phyloP scores from a whole-genome alignment of 176 grass and related monocot genomes.

The Aegilops speltoides region DNA sequence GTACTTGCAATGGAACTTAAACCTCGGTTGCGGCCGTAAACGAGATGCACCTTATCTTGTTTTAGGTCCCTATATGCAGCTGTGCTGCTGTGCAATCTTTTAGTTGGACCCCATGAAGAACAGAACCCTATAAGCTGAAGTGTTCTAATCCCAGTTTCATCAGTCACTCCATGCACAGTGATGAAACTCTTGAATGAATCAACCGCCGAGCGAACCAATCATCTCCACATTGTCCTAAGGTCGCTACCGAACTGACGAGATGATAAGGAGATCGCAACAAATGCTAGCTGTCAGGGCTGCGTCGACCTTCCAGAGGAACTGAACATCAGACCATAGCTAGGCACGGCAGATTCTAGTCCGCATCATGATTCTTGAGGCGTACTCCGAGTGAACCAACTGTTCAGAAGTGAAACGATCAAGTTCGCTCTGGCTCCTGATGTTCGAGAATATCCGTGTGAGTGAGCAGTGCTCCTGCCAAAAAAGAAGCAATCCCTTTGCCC shows the following conservation, averaged over 20 bases:
- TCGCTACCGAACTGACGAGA: constrained; percentile 25
- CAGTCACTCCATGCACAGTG: constrained; percentile 1
- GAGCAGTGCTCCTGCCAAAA: not conserved
- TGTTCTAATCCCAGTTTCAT: constrained; percentile 20
- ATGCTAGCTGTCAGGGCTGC: constrained; percentile 1
- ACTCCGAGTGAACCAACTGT: not conserved
- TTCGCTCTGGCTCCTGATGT: not conserved
- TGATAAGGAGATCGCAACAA: constrained; percentile 35
- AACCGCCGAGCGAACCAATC: constrained; percentile 20
- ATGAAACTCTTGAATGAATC: not conserved
- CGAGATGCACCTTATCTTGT: not conserved
- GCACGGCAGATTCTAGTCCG: not conserved
- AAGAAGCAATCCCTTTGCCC: constrained; percentile 54
- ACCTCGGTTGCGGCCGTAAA: not conserved
- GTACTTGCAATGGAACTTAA: not conserved
- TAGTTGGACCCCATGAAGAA: not conserved
- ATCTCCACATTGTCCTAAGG: not conserved
- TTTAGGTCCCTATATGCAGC: constrained; percentile 19
- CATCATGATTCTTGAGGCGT: constrained; percentile 9
- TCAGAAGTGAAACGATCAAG: not conserved
- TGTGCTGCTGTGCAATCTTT: not conserved
- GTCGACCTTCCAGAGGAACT: not conserved
- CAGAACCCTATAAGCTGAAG: not conserved
- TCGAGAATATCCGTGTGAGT: not conserved
- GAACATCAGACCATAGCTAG: not conserved